Base-by-base conservation (phyloP, 2,329 filamentous ascomycete genomes). In the Clarireedia sp. region DNA sequence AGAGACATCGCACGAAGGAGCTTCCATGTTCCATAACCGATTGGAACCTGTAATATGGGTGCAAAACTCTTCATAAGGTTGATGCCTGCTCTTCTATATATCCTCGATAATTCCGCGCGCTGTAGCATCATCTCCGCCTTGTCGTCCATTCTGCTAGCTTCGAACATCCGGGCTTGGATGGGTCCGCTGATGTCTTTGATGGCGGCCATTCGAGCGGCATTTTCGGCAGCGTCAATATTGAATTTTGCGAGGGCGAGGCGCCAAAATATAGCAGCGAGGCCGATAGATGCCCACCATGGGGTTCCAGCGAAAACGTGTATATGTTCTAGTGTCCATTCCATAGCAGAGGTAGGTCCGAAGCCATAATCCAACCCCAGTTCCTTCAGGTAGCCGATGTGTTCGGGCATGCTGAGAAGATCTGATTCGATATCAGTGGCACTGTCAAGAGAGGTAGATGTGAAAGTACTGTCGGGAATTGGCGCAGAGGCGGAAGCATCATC, bases 311-410 rank as follows among this genome's bases (percentile, higher is more conserved):
- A 85, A 59, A 96, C 76, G 72, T 99, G 90, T 41, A 95, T 68
- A 68, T 92, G 83, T 75, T 99, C 94, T 10, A 97, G 73, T 2
- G 81, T 21, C 77, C 79, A 91, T 72, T 96, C 79, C 70, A 94
- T 83, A 16, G 82, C 62, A 3, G 84, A 74, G 0, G 90, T 89
- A 5, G 88, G 82, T 16, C 92, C 92, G 75, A 76, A 91, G 67
- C 92, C 90, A 66, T 86, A 97, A 65, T 97, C 89, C 21, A 99
- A 75, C 3, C 94, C 94, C 10, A 97, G 76, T 6, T 82, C 78
- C 63, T 88, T 82, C 57, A 99, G 75, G 67, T 91, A 96, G 59
- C 94, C 94, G 57, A 95, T 81, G 50, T 82, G 77, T 66, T 92
- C 87, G 9, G 66, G 65, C 4, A 64, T 49, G 26, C 57, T 50